Evolutionary conservation across 73 alveolate genomes (phyloP).

Genomic region (Effrenium voratum): DNA sequence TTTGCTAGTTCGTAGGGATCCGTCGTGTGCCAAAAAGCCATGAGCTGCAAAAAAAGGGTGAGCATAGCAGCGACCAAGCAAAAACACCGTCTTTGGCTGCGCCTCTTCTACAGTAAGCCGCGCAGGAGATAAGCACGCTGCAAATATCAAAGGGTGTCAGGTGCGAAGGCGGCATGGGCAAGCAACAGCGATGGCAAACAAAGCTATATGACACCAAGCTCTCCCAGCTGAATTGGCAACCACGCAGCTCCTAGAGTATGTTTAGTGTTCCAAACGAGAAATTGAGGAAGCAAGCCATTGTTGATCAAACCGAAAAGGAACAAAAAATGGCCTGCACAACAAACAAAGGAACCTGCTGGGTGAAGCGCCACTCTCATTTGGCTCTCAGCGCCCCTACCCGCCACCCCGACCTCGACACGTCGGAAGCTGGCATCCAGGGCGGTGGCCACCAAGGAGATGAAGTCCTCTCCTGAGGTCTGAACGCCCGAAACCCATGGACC

Average conservation of each 20-base stretch:
- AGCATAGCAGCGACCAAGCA: no score
- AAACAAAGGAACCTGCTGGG: neutral
- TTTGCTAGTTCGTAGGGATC: no score
- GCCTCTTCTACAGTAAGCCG: no score
- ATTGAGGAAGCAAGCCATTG: neutral
- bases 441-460: conserved; percentile 51
- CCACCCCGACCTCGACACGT: conserved; percentile 27
- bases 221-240: neutral
- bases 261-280: neutral
- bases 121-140: no score
- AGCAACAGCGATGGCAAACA: no score
- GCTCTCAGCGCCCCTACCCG: neutral
- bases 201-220: no score
- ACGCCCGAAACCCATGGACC: no score
- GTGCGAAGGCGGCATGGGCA: no score
- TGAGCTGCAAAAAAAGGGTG: no score
- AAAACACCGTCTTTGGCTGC: no score
- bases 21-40: no score
- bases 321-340: neutral
- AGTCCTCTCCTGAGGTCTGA: conserved; percentile 79
- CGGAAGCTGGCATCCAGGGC: conserved; percentile 80
- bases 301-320: neutral
- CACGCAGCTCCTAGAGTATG: neutral
- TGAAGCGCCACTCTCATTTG: neutral
- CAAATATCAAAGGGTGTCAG: no score